These are phyloP conservation scores for Chrysanthemum makinoi DNA, from an alignment of 129 eudicot genomes.

Conservation along the genomic window DNA sequence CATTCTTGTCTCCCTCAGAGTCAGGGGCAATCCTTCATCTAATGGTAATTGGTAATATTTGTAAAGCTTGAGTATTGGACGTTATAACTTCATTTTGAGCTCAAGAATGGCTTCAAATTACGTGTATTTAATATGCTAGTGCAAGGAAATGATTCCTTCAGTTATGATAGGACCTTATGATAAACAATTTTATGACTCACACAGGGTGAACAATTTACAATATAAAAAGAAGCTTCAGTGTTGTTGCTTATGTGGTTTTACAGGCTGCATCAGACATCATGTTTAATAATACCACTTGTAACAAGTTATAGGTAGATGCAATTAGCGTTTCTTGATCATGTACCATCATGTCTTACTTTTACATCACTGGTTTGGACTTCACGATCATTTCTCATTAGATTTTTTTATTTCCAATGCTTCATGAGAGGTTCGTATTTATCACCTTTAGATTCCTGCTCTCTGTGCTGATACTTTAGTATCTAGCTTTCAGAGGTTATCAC, in stretches of 20 bases:
- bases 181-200: slow-evolving; percentile 5
- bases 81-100: not conserved
- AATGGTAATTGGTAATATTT: not conserved
- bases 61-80: not conserved
- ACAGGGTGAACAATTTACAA: not conserved
- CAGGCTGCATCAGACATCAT: slow-evolving; percentile 5
- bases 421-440: not conserved
- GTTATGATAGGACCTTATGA: not conserved
- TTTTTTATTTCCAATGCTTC: not conserved
- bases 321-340: not conserved
- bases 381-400: not conserved
- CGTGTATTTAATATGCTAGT: not conserved
- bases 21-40: slow-evolving; percentile 1
- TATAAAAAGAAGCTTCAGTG: slow-evolving; percentile 4
- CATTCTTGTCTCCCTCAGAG: not conserved
- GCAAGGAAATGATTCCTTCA: too few species aligned
- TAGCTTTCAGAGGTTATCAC: slow-evolving; percentile 9
- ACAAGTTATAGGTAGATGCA: not conserved
- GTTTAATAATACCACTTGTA: not conserved
- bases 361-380: not conserved
- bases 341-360: not conserved
- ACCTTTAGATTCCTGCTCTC: not conserved
- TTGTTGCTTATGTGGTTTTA: slow-evolving; percentile 1
- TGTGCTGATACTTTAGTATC: not conserved
- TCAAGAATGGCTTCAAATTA: not conserved